Conservation (phyloP, 805 yeast genomes). For the Pichia membranifaciens region DNA sequence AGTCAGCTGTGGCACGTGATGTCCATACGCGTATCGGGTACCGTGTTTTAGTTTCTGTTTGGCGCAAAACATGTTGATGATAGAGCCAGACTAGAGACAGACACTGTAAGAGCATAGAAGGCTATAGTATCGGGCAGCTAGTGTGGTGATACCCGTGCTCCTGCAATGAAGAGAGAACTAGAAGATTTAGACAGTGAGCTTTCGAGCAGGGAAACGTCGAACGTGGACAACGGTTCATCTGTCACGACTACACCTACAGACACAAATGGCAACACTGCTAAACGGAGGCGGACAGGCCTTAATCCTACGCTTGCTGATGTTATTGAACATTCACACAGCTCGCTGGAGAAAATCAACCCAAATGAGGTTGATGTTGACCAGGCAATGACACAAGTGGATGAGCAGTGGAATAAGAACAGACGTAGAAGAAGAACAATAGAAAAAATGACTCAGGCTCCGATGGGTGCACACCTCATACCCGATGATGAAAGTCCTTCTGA, state of each 20-base stretch:
- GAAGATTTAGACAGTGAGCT: neutral
- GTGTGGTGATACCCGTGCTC: neutral
- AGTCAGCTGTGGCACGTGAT: too few relatives aligned
- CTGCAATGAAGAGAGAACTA: neutral
- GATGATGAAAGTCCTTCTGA: constrained; percentile 30
- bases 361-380: constrained; percentile 22
- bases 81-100: too few relatives aligned
- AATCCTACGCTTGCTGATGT: neutral
- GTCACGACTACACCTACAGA: neutral
- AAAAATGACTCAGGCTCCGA: constrained; percentile 22
- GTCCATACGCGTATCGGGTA: too few relatives aligned
- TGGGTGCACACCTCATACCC: constrained; percentile 2
- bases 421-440: constrained; percentile 11
- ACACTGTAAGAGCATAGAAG: too few relatives aligned
- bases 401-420: constrained; percentile 13
- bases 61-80: too few relatives aligned
- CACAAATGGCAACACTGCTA: neutral
- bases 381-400: constrained; percentile 28
- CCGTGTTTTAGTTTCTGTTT: too few relatives aligned
- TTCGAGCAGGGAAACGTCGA: neutral
- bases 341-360: neutral
- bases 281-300: neutral
- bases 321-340: neutral
- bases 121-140: too few relatives aligned
- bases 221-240: neutral